phyloP scores from a whole-genome alignment of 352 stramenopile species.

The Globisporangium nodosum region DNA sequence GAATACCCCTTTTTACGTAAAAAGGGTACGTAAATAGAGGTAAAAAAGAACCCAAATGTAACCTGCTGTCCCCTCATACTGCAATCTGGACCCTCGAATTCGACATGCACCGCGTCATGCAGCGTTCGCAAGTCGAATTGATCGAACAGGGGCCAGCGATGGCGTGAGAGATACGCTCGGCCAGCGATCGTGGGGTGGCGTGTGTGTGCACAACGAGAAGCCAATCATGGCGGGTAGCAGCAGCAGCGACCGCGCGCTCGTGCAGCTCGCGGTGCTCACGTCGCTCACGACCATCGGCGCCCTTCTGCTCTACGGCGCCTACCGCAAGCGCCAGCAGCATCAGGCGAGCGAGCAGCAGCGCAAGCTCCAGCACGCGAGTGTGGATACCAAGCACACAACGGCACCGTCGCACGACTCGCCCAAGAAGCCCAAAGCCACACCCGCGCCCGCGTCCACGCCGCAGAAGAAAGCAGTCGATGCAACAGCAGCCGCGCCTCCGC shows the following conservation, averaged over 20 bases:
- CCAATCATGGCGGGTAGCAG: neutral
- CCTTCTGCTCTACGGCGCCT: slow-evolving; percentile 48
- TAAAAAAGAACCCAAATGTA: no score
- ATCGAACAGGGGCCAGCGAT: no score
- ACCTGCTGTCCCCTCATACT: no score
- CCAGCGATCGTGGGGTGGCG: no score
- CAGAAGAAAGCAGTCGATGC: slow-evolving; percentile 24
- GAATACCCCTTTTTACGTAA: no score
- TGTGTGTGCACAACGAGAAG: no score
- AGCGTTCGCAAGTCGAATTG: no score
- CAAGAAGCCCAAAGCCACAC: slow-evolving; percentile 25
- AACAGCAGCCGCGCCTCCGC: slow-evolving; percentile 1
- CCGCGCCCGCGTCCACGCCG: slow-evolving; percentile 13
- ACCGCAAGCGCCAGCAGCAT: slow-evolving; percentile 34
- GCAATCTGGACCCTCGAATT: no score
- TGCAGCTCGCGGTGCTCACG: slow-evolving; percentile 67
- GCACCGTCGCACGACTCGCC: slow-evolving; percentile 15
- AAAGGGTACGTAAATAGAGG: no score
- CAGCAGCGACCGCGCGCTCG: slow-evolving; percentile 34
- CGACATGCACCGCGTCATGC: no score
- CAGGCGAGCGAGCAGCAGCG: slow-evolving; percentile 9
- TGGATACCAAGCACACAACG: slow-evolving; percentile 16
- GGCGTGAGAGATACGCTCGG: no score
- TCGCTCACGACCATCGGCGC: slow-evolving; percentile 65
- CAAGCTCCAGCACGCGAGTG: slow-evolving; percentile 16